Conservation (phyloP, 495 filamentous ascomycete genomes). For the Margaritispora aquatica region DNA sequence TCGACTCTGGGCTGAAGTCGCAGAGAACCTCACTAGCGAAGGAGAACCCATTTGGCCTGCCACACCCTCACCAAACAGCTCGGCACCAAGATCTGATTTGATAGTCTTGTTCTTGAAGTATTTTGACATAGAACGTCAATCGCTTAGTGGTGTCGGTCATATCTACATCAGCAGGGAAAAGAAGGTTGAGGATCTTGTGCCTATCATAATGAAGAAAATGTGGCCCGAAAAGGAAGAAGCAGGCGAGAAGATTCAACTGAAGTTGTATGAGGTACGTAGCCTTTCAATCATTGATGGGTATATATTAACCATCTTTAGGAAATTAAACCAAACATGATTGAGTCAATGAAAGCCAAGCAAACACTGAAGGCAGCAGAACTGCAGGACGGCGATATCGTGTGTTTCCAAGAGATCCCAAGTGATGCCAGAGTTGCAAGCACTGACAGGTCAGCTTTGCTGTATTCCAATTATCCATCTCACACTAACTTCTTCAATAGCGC, state of each 20-base stretch:
- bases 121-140: slow-evolving; percentile 75
- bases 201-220: slow-evolving; percentile 77
- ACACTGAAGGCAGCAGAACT: slow-evolving; percentile 87
- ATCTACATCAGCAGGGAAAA: slow-evolving; percentile 82
- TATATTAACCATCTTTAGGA: slow-evolving; percentile 46
- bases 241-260: slow-evolving; percentile 36
- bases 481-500: slow-evolving; percentile 11
- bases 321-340: slow-evolving; percentile 97
- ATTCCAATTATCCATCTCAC: slow-evolving; percentile 25
- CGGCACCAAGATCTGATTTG: slow-evolving; percentile 38
- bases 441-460: slow-evolving; percentile 12
- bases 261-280: slow-evolving; percentile 63
- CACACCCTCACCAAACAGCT: slow-evolving; percentile 33
- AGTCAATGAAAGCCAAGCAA: slow-evolving; percentile 84
- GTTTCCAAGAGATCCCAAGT: slow-evolving; percentile 71
- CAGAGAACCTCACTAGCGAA: slow-evolving; percentile 52
- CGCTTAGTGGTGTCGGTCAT: slow-evolving; percentile 66
- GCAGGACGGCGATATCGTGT: slow-evolving; percentile 95
- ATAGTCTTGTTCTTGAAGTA: slow-evolving; percentile 89
- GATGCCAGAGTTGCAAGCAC: slow-evolving; percentile 31
- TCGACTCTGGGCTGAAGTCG: slow-evolving; percentile 79
- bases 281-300: neutral
- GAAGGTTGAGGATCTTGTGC: slow-evolving; percentile 80
- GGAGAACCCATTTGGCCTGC: slow-evolving; percentile 64
- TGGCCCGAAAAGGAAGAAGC: slow-evolving; percentile 54